Evolutionary conservation across 176 grass and related monocot genomes (phyloP), one percentile per base, ranked within the genome.

Genomic region (Eragrostis curvula): DNA sequence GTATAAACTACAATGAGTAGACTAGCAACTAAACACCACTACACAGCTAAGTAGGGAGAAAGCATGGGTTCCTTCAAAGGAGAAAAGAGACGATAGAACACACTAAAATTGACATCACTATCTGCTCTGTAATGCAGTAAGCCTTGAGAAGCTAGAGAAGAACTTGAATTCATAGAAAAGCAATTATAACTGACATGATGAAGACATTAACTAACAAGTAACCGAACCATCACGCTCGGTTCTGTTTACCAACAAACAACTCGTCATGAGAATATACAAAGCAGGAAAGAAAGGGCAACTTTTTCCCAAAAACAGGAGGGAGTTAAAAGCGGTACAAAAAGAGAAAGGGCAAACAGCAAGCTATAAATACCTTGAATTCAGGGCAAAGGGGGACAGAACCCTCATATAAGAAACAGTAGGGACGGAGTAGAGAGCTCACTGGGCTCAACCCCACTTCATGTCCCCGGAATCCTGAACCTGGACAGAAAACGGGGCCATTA

Each of bases 141-240:
- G 24, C 45, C 25, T 78, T n/a, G 45, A 65, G 63, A 78, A 50
- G 32, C 48, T 64, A 39, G 12, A 51, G 13, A 67, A 49, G 45
- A 71, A 56, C 39, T 66, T 5, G 66, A 86, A 73, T 80, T 73
- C 68, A 65, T 20, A 55, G 48, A 74, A 47, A 66, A 66, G 13
- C 20, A 25, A 5, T 51, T 29, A 53, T 1, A 56, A 73, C 16
- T 55, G 9, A 51, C 40, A 71, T 63, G 66, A 55, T 55, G 12
- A 13, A 69, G 28, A 9, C 28, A 70, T 70, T 49, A 52, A 78
- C 20, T 8, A 6, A 70, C 14, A 52, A 18, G 15, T 52, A 50
- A 62, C 21, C 24, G 11, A 59, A 59, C 44, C 30, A 29, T 18
- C 23, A 67, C 13, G 23, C 16, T 20, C 56, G 10, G 8, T 75